phyloP scores from a whole-genome alignment of 1,139 yeast genomes.

The Insectozyma bohioensis region DNA sequence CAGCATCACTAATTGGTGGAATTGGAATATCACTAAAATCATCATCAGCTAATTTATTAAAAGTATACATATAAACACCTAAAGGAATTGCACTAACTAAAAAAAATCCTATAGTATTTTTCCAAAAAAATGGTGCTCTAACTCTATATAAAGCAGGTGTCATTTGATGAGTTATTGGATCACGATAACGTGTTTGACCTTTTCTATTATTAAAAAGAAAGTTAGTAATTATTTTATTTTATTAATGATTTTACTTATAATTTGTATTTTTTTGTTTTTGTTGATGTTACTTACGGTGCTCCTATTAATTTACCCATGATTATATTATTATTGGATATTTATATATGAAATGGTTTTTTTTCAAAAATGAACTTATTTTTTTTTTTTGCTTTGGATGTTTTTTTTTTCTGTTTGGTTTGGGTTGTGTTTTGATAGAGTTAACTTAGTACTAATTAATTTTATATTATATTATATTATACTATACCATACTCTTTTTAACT shows the following conservation, averaged over 20 bases:
- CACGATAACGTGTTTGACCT: slow-evolving; percentile 55
- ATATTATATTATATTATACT: no score
- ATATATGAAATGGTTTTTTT: slow-evolving; percentile 1
- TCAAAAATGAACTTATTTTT: background rate
- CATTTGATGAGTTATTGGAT: slow-evolving; percentile 80
- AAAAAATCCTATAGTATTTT: slow-evolving; percentile 64
- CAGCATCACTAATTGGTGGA: slow-evolving; percentile 84
- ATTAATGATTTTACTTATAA: background rate
- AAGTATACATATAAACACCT: slow-evolving; percentile 75
- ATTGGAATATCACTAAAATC: slow-evolving; percentile 90
- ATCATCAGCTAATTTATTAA: slow-evolving; percentile 68
- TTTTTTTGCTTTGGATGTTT: slow-evolving; percentile 1
- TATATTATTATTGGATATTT: background rate
- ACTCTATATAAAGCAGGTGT: slow-evolving; percentile 93
- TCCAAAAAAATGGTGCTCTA: slow-evolving; percentile 79
- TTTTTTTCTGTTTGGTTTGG: no score
- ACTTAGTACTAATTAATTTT: no score
- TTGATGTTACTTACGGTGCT: slow-evolving; percentile 15
- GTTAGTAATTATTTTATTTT: slow-evolving; percentile 13
- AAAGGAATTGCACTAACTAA: slow-evolving; percentile 60
- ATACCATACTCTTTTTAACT: no score
- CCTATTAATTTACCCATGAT: slow-evolving; percentile 15
- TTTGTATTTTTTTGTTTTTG: no score
- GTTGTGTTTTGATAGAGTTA: no score
- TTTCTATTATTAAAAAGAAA: slow-evolving; percentile 21